A percentile compares a stretch with the other conserved stretches of the same genome.
These are phyloP conservation scores for Ramichloridium luteum DNA, from an alignment of 2,329 filamentous ascomycete genomes.

Conservation along the genomic window DNA sequence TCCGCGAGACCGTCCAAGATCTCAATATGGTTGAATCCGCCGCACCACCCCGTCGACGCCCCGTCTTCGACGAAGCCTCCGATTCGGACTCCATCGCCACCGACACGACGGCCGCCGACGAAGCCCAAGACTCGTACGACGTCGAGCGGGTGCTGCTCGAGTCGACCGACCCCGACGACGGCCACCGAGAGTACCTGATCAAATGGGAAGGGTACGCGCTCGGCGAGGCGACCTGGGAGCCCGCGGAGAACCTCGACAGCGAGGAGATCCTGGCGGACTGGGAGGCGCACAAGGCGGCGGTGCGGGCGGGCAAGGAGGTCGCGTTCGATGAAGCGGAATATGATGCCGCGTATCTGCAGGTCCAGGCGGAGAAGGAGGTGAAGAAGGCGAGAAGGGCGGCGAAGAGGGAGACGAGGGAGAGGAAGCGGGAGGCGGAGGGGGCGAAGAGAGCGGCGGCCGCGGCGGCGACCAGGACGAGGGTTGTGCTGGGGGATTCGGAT, in stretches of 20 bases:
- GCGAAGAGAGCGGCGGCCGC: too few species aligned
- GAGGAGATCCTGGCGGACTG: slow-evolving; percentile 13
- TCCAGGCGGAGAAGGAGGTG: slow-evolving; percentile 6
- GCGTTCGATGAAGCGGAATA: slow-evolving; percentile 17
- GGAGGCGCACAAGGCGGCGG: slow-evolving; percentile 11
- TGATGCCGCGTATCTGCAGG: slow-evolving; percentile 7
- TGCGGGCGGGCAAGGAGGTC: slow-evolving; percentile 9
- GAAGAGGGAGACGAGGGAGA: too few species aligned
- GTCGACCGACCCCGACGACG: slow-evolving; percentile 5
- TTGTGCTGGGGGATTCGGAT: slow-evolving; percentile 10
- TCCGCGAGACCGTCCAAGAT: too few species aligned
- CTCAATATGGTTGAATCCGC: too few species aligned
- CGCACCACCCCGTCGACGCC: slow-evolving; percentile 4
- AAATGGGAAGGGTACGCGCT: slow-evolving; percentile 24
- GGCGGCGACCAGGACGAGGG: slow-evolving; percentile 3
- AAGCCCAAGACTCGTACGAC: slow-evolving; percentile 14
- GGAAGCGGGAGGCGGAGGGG: too few species aligned
- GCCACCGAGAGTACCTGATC: slow-evolving; percentile 14
- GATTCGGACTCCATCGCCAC: slow-evolving; percentile 20
- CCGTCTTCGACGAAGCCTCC: slow-evolving; percentile 15
- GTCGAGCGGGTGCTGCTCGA: slow-evolving; percentile 23
- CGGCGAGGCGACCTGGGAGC: slow-evolving; percentile 21
- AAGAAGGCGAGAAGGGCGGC: slow-evolving; percentile 12
- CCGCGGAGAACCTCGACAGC: slow-evolving; percentile 10
- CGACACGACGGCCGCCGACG: slow-evolving; percentile 16